Evolutionary conservation across 148 eudicot species (phyloP).

Genomic region (Spergularia marina): DNA sequence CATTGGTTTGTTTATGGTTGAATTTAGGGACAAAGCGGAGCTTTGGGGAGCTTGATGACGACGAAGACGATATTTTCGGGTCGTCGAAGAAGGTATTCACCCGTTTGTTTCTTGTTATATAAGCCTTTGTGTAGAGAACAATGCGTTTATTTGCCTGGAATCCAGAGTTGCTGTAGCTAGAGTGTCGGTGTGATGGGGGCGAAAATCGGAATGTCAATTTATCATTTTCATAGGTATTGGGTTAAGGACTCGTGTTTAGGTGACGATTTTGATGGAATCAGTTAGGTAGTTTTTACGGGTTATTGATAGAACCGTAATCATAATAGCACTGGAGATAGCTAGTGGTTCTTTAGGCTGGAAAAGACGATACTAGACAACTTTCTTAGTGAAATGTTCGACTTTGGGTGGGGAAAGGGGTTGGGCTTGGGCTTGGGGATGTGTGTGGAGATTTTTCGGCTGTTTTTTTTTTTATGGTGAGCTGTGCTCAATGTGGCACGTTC

Average conservation of each 20-base stretch:
- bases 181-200: no score
- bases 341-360: neutral
- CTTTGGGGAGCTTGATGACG: constrained; percentile 88
- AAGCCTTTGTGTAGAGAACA: neutral
- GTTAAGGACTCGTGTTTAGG: neutral
- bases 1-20: constrained; percentile 3
- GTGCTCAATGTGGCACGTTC: neutral
- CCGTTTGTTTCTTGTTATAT: neutral
- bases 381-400: neutral
- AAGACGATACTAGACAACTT: neutral
- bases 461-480: neutral
- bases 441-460: neutral
- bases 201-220: no score
- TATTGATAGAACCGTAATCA: neutral
- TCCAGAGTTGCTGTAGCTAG: neutral
- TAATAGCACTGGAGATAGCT: neutral
- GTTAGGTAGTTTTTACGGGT: neutral
- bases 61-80: constrained; percentile 91
- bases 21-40: constrained; percentile 68
- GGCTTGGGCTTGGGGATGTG: neutral
- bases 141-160: neutral
- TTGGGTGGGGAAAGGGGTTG: neutral
- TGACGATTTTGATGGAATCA: no score
- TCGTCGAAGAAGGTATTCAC: constrained; percentile 59
- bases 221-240: neutral